Percentiles rank a stretch among this genome's conserved stretches.
Conservation (phyloP, 1,139 yeast species). For the Protomyces macrosporus region DNA sequence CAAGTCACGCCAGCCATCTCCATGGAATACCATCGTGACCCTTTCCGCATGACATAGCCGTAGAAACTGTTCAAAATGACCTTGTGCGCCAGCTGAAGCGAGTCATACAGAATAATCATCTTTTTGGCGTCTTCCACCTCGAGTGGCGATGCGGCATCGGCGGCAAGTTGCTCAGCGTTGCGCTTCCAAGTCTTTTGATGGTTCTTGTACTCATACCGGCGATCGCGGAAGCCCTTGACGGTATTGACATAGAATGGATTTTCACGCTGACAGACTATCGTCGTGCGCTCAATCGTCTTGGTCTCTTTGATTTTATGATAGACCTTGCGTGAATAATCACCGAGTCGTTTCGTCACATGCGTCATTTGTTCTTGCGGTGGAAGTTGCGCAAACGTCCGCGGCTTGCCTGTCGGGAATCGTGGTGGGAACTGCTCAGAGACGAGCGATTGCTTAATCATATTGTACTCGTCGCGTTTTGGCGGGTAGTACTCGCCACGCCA, state of each 20-base stretch:
- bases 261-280: slow-evolving; percentile 94
- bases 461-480: slow-evolving; percentile 84
- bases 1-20: slow-evolving; percentile 99
- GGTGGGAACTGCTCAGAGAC: slow-evolving; percentile 71
- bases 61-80: slow-evolving; percentile 94
- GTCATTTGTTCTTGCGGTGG: slow-evolving; percentile 72
- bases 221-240: slow-evolving; percentile 88
- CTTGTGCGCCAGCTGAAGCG: slow-evolving; percentile 92
- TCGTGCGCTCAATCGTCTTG: slow-evolving; percentile 80
- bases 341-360: slow-evolving; percentile 68
- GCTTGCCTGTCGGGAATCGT: slow-evolving; percentile 46
- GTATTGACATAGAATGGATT: slow-evolving; percentile 96
- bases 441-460: slow-evolving; percentile 78
- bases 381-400: slow-evolving; percentile 66
- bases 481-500: slow-evolving; percentile 98
- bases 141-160: slow-evolving; percentile 52
- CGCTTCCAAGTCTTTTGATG: slow-evolving; percentile 92
- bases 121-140: slow-evolving; percentile 77
- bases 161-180: slow-evolving; percentile 55
- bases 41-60: slow-evolving; percentile 98
- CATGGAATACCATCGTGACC: slow-evolving; percentile 98
- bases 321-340: slow-evolving; percentile 79
- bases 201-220: slow-evolving; percentile 93
- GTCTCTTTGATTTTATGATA: slow-evolving; percentile 77
- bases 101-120: slow-evolving; percentile 90